Conservation (phyloP, 768 basidiomycete species). For the Agaricus bisporus region DNA sequence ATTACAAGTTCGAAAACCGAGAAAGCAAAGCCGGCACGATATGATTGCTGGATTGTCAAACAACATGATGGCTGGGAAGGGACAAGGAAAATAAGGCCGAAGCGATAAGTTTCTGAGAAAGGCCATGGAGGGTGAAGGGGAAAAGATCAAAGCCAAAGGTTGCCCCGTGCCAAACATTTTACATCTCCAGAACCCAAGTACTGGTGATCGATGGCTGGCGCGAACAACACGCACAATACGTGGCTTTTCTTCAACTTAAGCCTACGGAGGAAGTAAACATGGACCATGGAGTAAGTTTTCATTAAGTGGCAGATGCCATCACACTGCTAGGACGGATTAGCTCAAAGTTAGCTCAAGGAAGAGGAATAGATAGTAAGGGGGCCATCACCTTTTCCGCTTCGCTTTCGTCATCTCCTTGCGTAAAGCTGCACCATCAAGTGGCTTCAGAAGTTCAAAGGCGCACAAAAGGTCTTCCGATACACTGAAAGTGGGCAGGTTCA, state of each 20-base stretch:
- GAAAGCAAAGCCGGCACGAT: conserved; percentile 15
- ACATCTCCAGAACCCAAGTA: neutral
- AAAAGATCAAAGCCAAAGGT: neutral
- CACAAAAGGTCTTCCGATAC: conserved; percentile 97
- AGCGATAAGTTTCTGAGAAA: neutral
- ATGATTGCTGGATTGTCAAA: conserved; percentile 14
- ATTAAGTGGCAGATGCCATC: conserved; percentile 9
- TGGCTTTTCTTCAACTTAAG: neutral
- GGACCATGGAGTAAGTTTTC: neutral
- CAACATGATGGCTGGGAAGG: conserved; percentile 7
- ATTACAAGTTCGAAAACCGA: conserved; percentile 32
- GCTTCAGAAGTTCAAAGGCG: conserved; percentile 96
- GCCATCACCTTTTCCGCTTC: conserved; percentile 86
- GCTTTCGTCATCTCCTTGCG: conserved; percentile 99
- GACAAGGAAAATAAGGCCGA: neutral
- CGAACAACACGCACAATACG: neutral
- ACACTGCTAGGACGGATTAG: conserved; percentile 1
- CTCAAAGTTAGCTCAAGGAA: neutral
- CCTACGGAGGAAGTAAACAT: neutral
- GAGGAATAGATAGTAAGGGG: no score
- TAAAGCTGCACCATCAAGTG: conserved; percentile 87
- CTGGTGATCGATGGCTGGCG: neutral
- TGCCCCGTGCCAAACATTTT: neutral
- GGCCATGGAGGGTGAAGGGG: neutral
- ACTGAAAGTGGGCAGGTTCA: conserved; percentile 30